Evolutionary conservation across 1,284 basidiomycete species (phyloP).

Genomic region (Golubevia pallescens): DNA sequence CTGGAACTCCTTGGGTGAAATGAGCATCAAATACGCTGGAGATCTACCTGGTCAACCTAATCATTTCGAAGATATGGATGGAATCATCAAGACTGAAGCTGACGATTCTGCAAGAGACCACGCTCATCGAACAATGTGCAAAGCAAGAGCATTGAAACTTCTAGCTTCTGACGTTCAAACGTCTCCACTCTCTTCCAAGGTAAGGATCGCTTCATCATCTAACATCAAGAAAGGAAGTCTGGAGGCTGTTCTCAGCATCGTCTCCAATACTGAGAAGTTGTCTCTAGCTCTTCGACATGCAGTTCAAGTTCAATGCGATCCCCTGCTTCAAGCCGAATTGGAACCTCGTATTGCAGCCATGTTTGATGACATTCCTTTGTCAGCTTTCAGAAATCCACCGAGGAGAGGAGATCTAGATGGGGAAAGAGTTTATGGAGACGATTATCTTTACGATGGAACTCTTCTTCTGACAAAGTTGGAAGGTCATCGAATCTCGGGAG

Average conservation of each 20-base stretch:
- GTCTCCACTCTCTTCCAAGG: constrained; percentile 18
- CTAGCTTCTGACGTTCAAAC: constrained; percentile 38
- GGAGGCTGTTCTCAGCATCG: constrained; percentile 29
- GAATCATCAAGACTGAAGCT: constrained; percentile 11
- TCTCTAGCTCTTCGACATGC: constrained; percentile 16
- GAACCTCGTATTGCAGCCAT: constrained; percentile 24
- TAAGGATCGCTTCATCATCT: constrained; percentile 8
- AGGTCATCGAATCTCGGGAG: constrained; percentile 18
- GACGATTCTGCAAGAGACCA: constrained; percentile 20
- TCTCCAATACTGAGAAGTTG: constrained; percentile 19
- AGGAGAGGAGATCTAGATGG: constrained; percentile 41
- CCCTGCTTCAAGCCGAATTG: constrained; percentile 21
- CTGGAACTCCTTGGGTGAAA: constrained; percentile 29
- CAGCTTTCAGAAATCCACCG: constrained; percentile 27
- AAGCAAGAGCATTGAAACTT: constrained; percentile 43
- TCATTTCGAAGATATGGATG: constrained; percentile 13
- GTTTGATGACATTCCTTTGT: constrained; percentile 34
- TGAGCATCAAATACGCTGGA: constrained; percentile 20
- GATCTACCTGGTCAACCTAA: constrained; percentile 20
- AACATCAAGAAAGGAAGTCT: constrained; percentile 21
- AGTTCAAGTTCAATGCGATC: constrained; percentile 37
- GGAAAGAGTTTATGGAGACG: constrained; percentile 27
- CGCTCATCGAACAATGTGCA: constrained; percentile 33
- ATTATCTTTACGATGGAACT: constrained; percentile 31
- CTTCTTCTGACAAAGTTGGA: constrained; percentile 32